Evolutionary conservation across 2,329 filamentous ascomycete genomes (phyloP), one percentile per base, ranked within the genome.

Genomic region (Colletotrichum viniferum): DNA sequence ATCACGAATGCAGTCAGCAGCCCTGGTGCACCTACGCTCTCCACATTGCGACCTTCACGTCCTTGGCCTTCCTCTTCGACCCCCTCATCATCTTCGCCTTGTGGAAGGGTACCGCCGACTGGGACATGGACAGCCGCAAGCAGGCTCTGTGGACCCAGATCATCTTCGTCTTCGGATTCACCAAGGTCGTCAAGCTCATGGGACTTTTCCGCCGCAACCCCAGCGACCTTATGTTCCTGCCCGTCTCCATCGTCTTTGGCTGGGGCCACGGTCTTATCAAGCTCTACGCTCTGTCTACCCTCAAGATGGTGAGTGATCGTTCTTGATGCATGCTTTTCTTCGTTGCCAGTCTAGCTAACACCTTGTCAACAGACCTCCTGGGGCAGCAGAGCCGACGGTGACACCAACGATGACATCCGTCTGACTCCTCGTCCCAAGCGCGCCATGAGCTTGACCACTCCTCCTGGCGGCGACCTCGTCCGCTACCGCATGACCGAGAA

Each of bases 261-360:
- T 98, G 97, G 85, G 94, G 97, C 80, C 96, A 98, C 83, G 95
- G 96, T 76, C 85, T 96, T 77, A 96, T 98, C 88, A 98, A 98
- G 88, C 88, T 98, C 77, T 96, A 96, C 81, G 96, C 96, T 55
- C 89, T 96, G 77, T 88, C 94, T 78, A 98, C 96, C 74, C 91
- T 96, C 79, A 93, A 94, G 82, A 93, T 94, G 91, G 95, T 97
- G 90, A 85, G 93, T 88, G 28, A n/a, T 10, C 36, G 38, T 6
- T 43, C 21, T 63, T 63, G 34, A 6, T 26, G 32, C 21, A 63
- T 43, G n/a, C 14, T 26, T 28, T 8, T 36, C 43, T 26, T 61
- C 13, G 3, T 10, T 8, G 28, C 4, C 32, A 48, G 30, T 24
- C 16, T 24, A 58, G n/a, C 32, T 71, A 26, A 68, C 62, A 48